phyloP scores from a whole-genome alignment of 2,329 filamentous ascomycete species.

The Apiospora marii region DNA sequence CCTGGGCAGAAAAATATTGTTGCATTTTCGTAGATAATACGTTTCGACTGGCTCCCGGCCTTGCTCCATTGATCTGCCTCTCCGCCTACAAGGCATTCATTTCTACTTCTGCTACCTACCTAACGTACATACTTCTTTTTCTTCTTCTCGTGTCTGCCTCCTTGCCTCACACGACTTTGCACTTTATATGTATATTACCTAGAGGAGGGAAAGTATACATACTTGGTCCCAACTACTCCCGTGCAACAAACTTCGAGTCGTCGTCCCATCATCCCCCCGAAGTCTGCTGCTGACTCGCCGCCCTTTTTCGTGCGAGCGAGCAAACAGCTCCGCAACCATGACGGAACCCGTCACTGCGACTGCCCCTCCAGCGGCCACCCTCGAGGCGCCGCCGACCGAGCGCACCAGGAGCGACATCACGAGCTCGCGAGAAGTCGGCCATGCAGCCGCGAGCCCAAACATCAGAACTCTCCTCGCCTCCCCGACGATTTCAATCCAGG shows the following conservation, averaged over 20 bases:
- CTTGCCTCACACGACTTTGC: neutral
- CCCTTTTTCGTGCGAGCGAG: neutral
- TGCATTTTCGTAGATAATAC: slow-evolving; percentile 15
- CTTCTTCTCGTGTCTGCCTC: neutral
- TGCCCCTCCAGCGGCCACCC: slow-evolving; percentile 28
- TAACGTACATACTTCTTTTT: slow-evolving; percentile 18
- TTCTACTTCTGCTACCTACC: slow-evolving; percentile 22
- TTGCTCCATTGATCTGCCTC: slow-evolving; percentile 24
- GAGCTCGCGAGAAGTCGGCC: neutral
- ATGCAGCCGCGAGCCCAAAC: slow-evolving; percentile 19
- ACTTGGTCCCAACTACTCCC: neutral
- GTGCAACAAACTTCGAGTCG: neutral
- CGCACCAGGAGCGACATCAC: slow-evolving; percentile 21
- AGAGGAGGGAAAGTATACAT: neutral
- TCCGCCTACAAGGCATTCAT: slow-evolving; percentile 28
- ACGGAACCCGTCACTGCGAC: slow-evolving; percentile 33
- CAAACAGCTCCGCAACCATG: slow-evolving; percentile 29
- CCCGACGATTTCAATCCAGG: slow-evolving; percentile 48
- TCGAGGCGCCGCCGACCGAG: slow-evolving; percentile 8
- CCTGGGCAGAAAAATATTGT: slow-evolving; percentile 3
- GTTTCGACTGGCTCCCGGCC: slow-evolving; percentile 4
- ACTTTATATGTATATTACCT: neutral
- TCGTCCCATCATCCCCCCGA: slow-evolving; percentile 4
- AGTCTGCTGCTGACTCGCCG: slow-evolving; percentile 1
- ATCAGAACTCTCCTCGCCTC: slow-evolving; percentile 41